Evolutionary conservation across 1,284 basidiomycete species (phyloP).

Genomic region (Ustilago tritici): DNA sequence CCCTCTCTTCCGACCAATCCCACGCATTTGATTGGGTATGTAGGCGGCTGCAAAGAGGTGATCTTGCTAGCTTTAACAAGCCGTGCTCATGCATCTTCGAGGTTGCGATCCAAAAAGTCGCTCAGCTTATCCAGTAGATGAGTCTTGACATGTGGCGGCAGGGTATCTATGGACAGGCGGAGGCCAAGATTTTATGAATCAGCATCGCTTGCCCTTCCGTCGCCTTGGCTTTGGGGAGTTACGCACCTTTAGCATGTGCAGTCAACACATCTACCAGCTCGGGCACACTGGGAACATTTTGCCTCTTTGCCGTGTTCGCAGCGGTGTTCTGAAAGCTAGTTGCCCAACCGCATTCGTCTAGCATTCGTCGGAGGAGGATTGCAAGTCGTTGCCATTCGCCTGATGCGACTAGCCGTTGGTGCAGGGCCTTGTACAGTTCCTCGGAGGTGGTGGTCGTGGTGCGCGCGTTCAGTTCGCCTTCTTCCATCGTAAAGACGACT

Average conservation of each 20-base stretch:
- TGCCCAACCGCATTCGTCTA: slow-evolving; percentile 54
- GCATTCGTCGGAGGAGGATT: slow-evolving; percentile 43
- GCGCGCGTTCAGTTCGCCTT: slow-evolving; percentile 34
- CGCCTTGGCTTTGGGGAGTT: background rate
- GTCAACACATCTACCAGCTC: slow-evolving; percentile 40
- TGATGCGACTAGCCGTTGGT: slow-evolving; percentile 52
- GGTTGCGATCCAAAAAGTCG: slow-evolving; percentile 53
- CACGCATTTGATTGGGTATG: background rate
- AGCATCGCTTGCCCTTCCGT: background rate
- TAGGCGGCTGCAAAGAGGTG: background rate
- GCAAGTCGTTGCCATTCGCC: slow-evolving; percentile 50
- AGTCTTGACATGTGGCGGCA: slow-evolving; percentile 46
- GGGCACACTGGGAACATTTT: slow-evolving; percentile 27
- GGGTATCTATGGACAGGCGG: slow-evolving; percentile 25
- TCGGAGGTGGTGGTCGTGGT: slow-evolving; percentile 6
- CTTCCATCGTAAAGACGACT: slow-evolving; percentile 26
- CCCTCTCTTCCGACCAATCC: background rate
- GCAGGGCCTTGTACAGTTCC: slow-evolving; percentile 50
- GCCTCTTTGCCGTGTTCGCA: slow-evolving; percentile 25
- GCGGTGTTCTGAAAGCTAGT: slow-evolving; percentile 22
- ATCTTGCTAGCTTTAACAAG: background rate
- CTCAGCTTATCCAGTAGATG: slow-evolving; percentile 48
- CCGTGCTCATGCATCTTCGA: slow-evolving; percentile 42
- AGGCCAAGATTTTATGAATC: background rate
- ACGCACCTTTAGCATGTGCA: slow-evolving; percentile 49